Evolutionary conservation across 2,329 filamentous ascomycete species (phyloP).

Genomic region (Trichoderma gracile): DNA sequence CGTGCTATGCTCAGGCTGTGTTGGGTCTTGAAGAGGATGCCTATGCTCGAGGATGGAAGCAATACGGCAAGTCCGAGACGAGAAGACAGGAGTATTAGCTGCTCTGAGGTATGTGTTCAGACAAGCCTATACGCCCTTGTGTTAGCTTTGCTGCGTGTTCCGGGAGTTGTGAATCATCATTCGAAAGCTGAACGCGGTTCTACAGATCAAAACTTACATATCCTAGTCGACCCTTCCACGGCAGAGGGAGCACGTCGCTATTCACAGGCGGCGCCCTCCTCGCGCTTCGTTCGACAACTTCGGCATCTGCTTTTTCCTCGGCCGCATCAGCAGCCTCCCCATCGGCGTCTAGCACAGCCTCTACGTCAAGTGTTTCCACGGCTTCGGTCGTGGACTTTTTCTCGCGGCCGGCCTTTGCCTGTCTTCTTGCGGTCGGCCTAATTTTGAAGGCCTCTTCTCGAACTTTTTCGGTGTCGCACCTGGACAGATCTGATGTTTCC

Average conservation of each 20-base stretch:
- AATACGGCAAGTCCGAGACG: conserved; percentile 87
- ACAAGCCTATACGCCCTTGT: conserved; percentile 61
- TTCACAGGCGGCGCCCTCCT: conserved; percentile 73
- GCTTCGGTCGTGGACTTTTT: background rate
- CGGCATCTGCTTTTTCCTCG: conserved; percentile 28
- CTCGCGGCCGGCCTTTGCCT: background rate
- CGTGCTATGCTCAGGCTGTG: conserved; percentile 73
- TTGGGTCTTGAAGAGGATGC: conserved; percentile 74
- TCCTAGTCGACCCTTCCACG: conserved; percentile 86
- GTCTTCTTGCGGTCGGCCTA: background rate
- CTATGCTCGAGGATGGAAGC: conserved; percentile 87
- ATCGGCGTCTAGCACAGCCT: conserved; percentile 32
- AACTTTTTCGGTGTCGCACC: conserved; percentile 14
- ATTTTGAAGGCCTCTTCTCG: conserved; percentile 10
- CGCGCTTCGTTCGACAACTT: conserved; percentile 41
- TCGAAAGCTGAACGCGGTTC: background rate
- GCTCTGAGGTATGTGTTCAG: conserved; percentile 87
- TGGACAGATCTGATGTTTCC: conserved; percentile 40
- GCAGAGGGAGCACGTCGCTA: conserved; percentile 78
- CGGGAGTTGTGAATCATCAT: background rate
- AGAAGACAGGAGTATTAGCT: conserved; percentile 82
- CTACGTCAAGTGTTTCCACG: background rate
- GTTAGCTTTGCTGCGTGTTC: conserved; percentile 21
- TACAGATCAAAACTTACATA: conserved; percentile 58
- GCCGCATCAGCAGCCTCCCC: conserved; percentile 30